These are phyloP conservation scores for Kregervanrija pseudodelftensis DNA, from an alignment of 805 yeast species.

Conservation along the genomic window DNA sequence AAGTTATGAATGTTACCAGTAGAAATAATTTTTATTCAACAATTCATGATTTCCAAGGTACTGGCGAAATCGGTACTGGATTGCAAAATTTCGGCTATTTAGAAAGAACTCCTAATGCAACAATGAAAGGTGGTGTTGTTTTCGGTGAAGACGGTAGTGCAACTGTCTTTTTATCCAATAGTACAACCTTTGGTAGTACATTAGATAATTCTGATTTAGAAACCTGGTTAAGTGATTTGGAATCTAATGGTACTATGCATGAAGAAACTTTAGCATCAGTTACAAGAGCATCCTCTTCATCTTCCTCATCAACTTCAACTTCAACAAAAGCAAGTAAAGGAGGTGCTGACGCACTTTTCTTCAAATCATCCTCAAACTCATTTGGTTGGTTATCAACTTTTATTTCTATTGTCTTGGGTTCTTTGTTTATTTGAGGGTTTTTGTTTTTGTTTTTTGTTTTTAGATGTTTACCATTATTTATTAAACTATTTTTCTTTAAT, in stretches of 20 bases:
- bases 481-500: too few species aligned
- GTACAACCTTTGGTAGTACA: slow-evolving; percentile 40
- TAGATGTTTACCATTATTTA: too few species aligned
- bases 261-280: slow-evolving; percentile 16
- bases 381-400: too few species aligned
- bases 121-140: slow-evolving; percentile 67
- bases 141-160: slow-evolving; percentile 57
- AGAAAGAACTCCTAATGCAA: slow-evolving; percentile 40
- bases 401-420: too few species aligned
- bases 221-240: slow-evolving; percentile 35
- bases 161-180: slow-evolving; percentile 52
- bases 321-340: neutral
- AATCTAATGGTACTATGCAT: slow-evolving; percentile 9
- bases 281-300: slow-evolving; percentile 7
- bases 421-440: too few species aligned
- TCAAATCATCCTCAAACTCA: too few species aligned
- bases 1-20: slow-evolving; percentile 59
- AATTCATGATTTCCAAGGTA: slow-evolving; percentile 71
- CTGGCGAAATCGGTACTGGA: slow-evolving; percentile 55
- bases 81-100: slow-evolving; percentile 50
- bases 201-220: slow-evolving; percentile 38
- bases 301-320: neutral
- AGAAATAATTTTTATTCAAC: slow-evolving; percentile 53
- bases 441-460: too few species aligned
- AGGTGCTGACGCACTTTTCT: too few species aligned